Evolutionary conservation across 2,329 filamentous ascomycete species (phyloP).

Genomic region (Periglandula ipomoeae): DNA sequence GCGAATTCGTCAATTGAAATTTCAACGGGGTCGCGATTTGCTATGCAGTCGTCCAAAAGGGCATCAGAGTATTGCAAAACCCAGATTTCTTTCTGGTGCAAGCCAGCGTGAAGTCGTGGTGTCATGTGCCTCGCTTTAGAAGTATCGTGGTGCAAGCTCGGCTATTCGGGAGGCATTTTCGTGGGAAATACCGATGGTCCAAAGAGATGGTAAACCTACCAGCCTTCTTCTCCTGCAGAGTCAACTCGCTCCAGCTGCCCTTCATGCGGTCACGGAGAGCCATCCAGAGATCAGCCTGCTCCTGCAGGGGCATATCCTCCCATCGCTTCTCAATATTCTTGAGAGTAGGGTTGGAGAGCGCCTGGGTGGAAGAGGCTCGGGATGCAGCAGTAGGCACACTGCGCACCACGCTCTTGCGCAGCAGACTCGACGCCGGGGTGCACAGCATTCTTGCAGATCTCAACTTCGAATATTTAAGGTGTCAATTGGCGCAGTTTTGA

Average conservation of each 20-base stretch:
- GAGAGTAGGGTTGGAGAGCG: conserved; percentile 95
- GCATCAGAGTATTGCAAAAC: not conserved
- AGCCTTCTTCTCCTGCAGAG: conserved; percentile 96
- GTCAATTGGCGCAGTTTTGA: conserved; percentile 26
- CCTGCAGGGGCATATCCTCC: conserved; percentile 95
- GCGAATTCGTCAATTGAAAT: too few species aligned
- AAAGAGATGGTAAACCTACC: conserved; percentile 50
- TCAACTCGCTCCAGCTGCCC: conserved; percentile 92
- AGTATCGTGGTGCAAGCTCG: conserved; percentile 14
- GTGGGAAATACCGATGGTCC: conserved; percentile 5
- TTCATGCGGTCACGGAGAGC: conserved; percentile 96
- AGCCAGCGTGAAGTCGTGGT: not conserved
- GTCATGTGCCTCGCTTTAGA: not conserved
- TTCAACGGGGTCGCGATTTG: too few species aligned
- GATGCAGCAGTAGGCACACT: conserved; percentile 35
- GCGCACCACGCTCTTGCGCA: conserved; percentile 40
- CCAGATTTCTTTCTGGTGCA: not conserved
- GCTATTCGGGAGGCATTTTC: conserved; percentile 27
- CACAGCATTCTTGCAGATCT: conserved; percentile 40
- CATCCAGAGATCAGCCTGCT: conserved; percentile 99
- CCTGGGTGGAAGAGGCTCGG: conserved; percentile 63
- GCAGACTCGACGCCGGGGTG: conserved; percentile 41
- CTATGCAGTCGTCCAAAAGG: too few species aligned
- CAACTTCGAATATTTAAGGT: conserved; percentile 12
- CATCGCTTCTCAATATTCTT: conserved; percentile 99